phyloP scores from a whole-genome alignment of 116 monocot genomes.

The Phalaenopsis hybrid region DNA sequence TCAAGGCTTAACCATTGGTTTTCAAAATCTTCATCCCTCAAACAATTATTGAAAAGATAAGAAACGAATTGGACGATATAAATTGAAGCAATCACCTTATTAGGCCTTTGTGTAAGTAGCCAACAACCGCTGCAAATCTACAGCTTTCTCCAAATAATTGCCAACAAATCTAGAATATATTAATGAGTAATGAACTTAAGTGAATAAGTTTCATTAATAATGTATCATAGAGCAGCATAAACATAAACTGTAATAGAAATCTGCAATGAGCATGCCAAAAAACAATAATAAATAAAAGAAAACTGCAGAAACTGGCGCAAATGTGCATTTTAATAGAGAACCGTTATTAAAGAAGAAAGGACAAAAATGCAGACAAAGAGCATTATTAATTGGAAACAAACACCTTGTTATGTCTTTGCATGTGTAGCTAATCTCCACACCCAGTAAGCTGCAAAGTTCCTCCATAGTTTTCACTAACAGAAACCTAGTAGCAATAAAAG shows the following conservation, averaged over 20 bases:
- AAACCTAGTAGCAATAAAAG: background rate
- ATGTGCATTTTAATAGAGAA: background rate
- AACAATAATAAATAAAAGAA: background rate
- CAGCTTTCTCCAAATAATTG: too few relatives aligned
- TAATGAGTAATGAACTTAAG: too few relatives aligned
- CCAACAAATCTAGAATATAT: too few relatives aligned
- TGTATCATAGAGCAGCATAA: background rate
- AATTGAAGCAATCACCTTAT: too few relatives aligned
- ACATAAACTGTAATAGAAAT: background rate
- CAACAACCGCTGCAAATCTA: too few relatives aligned
- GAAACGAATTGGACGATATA: too few relatives aligned
- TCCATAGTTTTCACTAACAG: conserved; percentile 11
- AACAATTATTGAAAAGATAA: too few relatives aligned
- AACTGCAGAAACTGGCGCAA: background rate
- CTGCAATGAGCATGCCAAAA: background rate
- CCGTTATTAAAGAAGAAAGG: background rate
- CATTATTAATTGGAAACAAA: background rate
- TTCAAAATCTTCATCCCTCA: too few relatives aligned
- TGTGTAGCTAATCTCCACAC: background rate
- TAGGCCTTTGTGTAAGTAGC: too few relatives aligned
- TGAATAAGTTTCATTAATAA: too few relatives aligned
- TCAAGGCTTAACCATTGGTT: too few relatives aligned
- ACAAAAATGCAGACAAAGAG: background rate
- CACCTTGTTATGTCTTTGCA: background rate
- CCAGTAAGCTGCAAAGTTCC: conserved; percentile 5